phyloP scores from a whole-genome alignment of 495 filamentous ascomycete species.

The Podospora didyma region DNA sequence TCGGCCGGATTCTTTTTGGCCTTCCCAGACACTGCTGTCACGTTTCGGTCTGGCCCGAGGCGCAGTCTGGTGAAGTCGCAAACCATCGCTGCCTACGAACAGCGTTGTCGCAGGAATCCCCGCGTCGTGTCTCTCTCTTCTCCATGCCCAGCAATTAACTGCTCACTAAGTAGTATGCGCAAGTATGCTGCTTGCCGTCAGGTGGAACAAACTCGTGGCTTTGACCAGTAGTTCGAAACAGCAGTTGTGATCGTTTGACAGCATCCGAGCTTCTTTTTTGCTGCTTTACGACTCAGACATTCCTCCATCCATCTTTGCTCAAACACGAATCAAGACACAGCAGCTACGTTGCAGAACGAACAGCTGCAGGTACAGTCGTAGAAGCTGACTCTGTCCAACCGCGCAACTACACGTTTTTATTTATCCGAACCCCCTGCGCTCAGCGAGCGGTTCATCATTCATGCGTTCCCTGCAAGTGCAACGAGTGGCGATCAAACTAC shows the following conservation, averaged over 20 bases:
- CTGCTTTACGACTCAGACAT: not conserved
- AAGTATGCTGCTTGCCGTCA: no score
- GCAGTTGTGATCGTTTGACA: not conserved
- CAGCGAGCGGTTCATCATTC: not conserved
- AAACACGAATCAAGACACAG: not conserved
- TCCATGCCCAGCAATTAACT: no score
- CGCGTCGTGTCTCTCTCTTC: no score
- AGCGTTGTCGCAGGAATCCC: not conserved
- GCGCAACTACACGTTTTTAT: not conserved
- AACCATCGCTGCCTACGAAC: not conserved
- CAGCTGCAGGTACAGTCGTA: not conserved
- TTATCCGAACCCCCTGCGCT: not conserved
- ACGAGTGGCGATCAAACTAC: not conserved
- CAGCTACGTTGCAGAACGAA: not conserved
- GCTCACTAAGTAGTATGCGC: no score
- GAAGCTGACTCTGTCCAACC: not conserved
- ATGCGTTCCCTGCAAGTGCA: not conserved
- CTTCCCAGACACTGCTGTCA: not conserved
- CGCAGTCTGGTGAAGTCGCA: not conserved
- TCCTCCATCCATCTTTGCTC: not conserved
- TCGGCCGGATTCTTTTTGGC: not conserved
- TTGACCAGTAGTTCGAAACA: no score
- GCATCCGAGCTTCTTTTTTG: not conserved
- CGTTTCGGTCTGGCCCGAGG: not conserved
- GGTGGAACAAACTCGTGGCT: no score